Base-by-base conservation (phyloP, 176 grass and related monocot genomes). In the Microstegium vimineum region DNA sequence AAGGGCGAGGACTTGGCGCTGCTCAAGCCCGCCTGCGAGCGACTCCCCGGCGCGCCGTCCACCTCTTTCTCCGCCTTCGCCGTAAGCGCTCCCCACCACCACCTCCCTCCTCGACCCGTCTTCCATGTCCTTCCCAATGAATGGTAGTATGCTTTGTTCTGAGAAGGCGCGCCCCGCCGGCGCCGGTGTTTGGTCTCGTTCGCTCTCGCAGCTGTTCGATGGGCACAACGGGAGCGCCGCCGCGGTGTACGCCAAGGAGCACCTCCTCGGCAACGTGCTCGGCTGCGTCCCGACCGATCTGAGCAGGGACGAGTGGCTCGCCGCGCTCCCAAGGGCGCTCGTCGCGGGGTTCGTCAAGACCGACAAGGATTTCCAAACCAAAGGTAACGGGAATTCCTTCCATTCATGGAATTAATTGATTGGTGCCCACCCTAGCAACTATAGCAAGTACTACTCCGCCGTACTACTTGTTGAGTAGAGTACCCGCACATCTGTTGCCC, bases 301-400 rank as follows among this genome's bases (percentile, higher is more conserved):
- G 25, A 75, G 18, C 69, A 78, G 89, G 85, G 93, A 99, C 59
- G 96, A 99, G 11, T 99, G 96, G 93, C 85, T 99, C 36, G 82
- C 89, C 47, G 91, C 96, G 30, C 89, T 99, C 64, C 93, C 93
- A 18, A 91, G 96, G 77, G 93, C 96, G 52, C 89, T 99, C 62
- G 96, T 99, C 89, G 93, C 93, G 11, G 96, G 93, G 1, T 99
- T 99, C 86, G 93, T 95, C 76, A 95, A 94, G 85, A 99, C 96
- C 3, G 96, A 99, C 72, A 95, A 99, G 78, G 96, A 99, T 83
- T 92, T 99, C 59, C 96, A 94, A 73, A 87, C 87, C 8, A 87
- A 76, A 95, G 93, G 96, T 99, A 71, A 13, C 56, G 1, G 4
- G 14, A 71, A 46, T 35, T 52, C 34, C 27, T 35, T 64, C 18